Conservation (phyloP, 1,139 yeast genomes). For the Debaryomycetaceae sp. region DNA sequence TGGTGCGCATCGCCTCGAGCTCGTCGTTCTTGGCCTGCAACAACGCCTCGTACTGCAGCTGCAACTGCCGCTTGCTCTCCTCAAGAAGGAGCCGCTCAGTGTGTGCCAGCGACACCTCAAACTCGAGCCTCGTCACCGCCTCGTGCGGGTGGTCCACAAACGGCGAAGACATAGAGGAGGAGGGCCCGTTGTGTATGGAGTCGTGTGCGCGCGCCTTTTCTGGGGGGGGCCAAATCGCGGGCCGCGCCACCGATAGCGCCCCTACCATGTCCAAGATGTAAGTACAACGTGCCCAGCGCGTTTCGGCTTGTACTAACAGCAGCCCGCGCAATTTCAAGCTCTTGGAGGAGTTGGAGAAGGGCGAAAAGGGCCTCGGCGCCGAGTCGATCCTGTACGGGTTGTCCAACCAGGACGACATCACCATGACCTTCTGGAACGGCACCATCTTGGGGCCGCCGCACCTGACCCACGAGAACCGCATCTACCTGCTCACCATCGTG, state of each 20-base stretch:
- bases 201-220: neutral
- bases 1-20: constrained; percentile 38
- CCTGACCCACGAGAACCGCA: constrained; percentile 87
- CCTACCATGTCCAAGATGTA: constrained; percentile 38
- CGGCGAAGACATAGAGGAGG: constrained; percentile 14
- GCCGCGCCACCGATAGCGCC: constrained; percentile 3
- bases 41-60: constrained; percentile 25
- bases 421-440: constrained; percentile 94
- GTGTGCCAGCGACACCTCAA: constrained; percentile 25
- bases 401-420: constrained; percentile 81
- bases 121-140: constrained; percentile 20
- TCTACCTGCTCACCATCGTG: constrained; percentile 73
- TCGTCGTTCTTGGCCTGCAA: constrained; percentile 30
- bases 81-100: constrained; percentile 32
- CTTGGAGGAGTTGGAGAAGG: constrained; percentile 93
- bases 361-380: constrained; percentile 96
- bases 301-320: constrained; percentile 13
- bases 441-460: constrained; percentile 97
- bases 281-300: constrained; percentile 16
- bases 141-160: constrained; percentile 14
- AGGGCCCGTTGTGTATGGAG: neutral
- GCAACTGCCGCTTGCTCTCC: constrained; percentile 27
- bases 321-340: constrained; percentile 93
- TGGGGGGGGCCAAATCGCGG: constrained; percentile 4
- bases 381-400: constrained; percentile 95